Percentiles rank a stretch among this genome's conserved stretches.
These are phyloP conservation scores for Phytophthora hibernalis DNA, from an alignment of 352 stramenopile species.

Conservation along the genomic window DNA sequence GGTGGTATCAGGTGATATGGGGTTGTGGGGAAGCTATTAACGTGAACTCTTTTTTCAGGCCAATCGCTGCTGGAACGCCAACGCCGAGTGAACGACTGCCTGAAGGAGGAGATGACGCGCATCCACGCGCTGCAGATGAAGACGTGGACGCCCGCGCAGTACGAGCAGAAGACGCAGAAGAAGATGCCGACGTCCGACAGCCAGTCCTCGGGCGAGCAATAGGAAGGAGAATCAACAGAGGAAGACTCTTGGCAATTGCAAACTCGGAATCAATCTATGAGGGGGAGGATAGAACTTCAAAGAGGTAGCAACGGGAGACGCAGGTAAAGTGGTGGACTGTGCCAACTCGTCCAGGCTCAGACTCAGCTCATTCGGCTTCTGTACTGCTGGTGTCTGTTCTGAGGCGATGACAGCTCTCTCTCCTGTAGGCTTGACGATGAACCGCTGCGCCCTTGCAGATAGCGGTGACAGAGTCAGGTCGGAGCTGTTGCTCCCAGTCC, in stretches of 20 bases:
- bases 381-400: constrained; percentile 18
- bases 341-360: constrained; percentile 36
- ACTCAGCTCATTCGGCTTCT: constrained; percentile 11
- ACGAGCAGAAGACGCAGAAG: constrained; percentile 83
- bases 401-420: constrained; percentile 13
- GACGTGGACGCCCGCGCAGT: constrained; percentile 85
- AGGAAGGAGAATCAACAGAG: constrained; percentile 17
- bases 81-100: constrained; percentile 77
- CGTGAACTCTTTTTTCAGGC: constrained; percentile 29
- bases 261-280: constrained; percentile 4
- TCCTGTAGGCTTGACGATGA: constrained; percentile 49
- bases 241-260: background rate
- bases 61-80: constrained; percentile 82
- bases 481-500: constrained; percentile 13
- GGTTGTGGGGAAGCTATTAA: background rate
- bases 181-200: constrained; percentile 43
- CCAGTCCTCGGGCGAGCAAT: constrained; percentile 66
- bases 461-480: constrained; percentile 29
- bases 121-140: constrained; percentile 91
- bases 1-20: constrained; percentile 5
- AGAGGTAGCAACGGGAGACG: constrained; percentile 4
- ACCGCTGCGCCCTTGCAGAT: constrained; percentile 39
- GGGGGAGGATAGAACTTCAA: constrained; percentile 12
- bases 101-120: constrained; percentile 85
- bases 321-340: constrained; percentile 14